These are phyloP conservation scores for Flammula alnicola DNA, from an alignment of 1,284 basidiomycete genomes.

Conservation along the genomic window DNA sequence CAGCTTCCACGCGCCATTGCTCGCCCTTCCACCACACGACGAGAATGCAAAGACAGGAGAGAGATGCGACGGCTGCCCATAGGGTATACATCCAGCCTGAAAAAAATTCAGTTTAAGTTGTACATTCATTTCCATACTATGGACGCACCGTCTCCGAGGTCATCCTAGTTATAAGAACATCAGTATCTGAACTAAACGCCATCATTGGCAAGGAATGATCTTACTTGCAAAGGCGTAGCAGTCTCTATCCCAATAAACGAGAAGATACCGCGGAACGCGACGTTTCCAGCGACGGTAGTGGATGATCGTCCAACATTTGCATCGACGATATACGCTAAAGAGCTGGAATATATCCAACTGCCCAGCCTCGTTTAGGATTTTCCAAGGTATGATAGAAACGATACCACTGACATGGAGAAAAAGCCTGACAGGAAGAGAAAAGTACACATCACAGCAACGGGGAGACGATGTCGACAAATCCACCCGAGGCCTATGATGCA, in stretches of 20 bases:
- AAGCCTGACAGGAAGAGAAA: slow-evolving; percentile 72
- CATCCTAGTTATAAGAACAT: slow-evolving; percentile 33
- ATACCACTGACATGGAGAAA: slow-evolving; percentile 61
- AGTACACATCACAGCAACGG: slow-evolving; percentile 66
- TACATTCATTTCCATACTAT: neutral
- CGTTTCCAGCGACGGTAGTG: slow-evolving; percentile 73
- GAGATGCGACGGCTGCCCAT: slow-evolving; percentile 63
- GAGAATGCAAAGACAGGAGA: slow-evolving; percentile 57
- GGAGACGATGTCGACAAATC: slow-evolving; percentile 66
- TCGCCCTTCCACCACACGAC: slow-evolving; percentile 53
- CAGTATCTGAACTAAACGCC: neutral
- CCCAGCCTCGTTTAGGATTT: neutral
- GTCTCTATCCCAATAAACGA: slow-evolving; percentile 76
- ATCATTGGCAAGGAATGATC: slow-evolving; percentile 12
- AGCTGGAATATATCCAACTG: slow-evolving; percentile 74
- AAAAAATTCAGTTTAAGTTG: neutral
- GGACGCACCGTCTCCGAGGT: slow-evolving; percentile 43
- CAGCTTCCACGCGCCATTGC: slow-evolving; percentile 46
- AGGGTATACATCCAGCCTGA: slow-evolving; percentile 76
- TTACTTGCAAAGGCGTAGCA: slow-evolving; percentile 68
- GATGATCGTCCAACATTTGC: slow-evolving; percentile 76
- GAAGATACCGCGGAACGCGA: slow-evolving; percentile 67
- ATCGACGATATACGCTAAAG: slow-evolving; percentile 79
- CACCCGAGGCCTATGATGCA: slow-evolving; percentile 77
- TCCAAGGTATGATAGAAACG: slow-evolving; percentile 15